phyloP scores from a whole-genome alignment of 306 rosid genomes.

The Boehmeria nivea region DNA sequence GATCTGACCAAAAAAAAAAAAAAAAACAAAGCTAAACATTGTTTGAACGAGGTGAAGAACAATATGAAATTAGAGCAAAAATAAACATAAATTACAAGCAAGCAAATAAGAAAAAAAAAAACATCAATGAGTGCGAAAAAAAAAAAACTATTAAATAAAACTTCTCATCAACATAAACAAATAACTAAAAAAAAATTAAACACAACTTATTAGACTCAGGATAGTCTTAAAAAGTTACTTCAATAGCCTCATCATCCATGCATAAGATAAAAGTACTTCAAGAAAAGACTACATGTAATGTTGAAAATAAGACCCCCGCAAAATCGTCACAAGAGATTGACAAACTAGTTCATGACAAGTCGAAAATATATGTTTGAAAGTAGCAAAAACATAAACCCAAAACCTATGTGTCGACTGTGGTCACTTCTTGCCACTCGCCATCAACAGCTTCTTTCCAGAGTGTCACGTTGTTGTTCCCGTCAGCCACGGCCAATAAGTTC shows the following conservation, averaged over 20 bases:
- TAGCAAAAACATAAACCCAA: slow-evolving; percentile 7
- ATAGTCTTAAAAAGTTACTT: background rate
- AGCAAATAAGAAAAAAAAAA: too few species aligned
- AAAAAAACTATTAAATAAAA: background rate
- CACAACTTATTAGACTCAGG: background rate
- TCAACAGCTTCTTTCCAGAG: slow-evolving; percentile 94
- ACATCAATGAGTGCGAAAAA: background rate
- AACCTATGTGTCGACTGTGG: slow-evolving; percentile 70
- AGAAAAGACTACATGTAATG: background rate
- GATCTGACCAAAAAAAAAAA: too few species aligned
- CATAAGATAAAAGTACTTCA: background rate
- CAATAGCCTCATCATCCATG: background rate
- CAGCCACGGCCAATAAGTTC: slow-evolving; percentile 85
- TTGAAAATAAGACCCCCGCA: slow-evolving; percentile 6
- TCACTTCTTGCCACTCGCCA: slow-evolving; percentile 91
- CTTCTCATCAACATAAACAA: background rate
- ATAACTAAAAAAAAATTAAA: too few species aligned
- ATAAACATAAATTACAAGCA: too few species aligned
- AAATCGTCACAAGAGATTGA: background rate
- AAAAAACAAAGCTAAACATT: too few species aligned
- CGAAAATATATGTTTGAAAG: background rate
- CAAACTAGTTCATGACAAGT: slow-evolving; percentile 15
- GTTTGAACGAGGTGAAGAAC: too few species aligned
- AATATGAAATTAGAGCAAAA: too few species aligned
- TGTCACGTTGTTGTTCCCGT: slow-evolving; percentile 65